Evolutionary conservation across 257 asterid species (phyloP).

Genomic region (Salvia miltiorrhiza): DNA sequence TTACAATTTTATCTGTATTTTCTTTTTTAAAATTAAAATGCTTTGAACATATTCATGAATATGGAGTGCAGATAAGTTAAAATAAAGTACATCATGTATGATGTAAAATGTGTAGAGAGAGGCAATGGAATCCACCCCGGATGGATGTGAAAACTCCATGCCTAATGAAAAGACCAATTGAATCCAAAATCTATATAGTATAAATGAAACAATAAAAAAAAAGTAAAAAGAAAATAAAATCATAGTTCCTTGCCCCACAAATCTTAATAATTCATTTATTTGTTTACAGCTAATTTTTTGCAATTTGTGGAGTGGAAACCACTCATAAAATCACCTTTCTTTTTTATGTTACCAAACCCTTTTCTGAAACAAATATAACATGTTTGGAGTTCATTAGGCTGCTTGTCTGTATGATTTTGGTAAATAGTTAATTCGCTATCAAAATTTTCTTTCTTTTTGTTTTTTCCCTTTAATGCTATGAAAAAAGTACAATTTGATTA

Average conservation of each 20-base stretch:
- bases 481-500: neutral
- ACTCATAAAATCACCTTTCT: neutral
- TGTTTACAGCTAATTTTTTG: conserved; percentile 5
- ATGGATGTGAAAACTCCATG: conserved; percentile 6
- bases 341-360: conserved; percentile 9
- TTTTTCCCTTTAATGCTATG: neutral
- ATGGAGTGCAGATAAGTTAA: no score
- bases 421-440: neutral
- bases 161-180: neutral
- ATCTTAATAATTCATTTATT: neutral
- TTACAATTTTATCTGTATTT: no score
- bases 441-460: neutral
- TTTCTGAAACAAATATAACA: conserved; percentile 1
- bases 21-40: no score
- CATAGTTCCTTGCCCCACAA: conserved; percentile 6
- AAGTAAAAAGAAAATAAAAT: neutral
- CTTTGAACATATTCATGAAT: no score
- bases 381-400: conserved; percentile 3
- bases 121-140: conserved; percentile 12
- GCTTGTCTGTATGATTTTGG: neutral
- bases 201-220: neutral
- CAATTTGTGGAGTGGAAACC: conserved; percentile 21
- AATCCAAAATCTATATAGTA: neutral
- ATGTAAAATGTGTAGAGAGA: neutral
- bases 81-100: neutral